These are phyloP conservation scores for Trypanosoma scelopori DNA, from an alignment of 208 protist species.

Conservation along the genomic window DNA sequence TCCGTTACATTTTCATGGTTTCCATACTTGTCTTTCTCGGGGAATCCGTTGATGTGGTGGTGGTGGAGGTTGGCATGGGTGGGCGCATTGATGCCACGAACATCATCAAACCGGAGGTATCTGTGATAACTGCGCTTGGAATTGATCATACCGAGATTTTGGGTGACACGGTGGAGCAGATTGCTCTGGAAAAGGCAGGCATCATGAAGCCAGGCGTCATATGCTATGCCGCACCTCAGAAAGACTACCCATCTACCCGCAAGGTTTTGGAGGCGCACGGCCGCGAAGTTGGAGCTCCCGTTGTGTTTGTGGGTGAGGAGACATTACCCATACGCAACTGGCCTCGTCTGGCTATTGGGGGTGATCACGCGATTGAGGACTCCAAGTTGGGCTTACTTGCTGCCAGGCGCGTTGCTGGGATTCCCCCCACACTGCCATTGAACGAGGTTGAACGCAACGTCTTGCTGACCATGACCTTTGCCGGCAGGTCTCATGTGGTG, in stretches of 20 bases:
- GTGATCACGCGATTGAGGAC: constrained; percentile 73
- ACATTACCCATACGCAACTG: constrained; percentile 69
- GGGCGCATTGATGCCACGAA: constrained; percentile 93
- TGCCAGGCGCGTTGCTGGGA: constrained; percentile 58
- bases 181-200: constrained; percentile 93
- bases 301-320: constrained; percentile 59
- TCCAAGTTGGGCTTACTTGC: constrained; percentile 82
- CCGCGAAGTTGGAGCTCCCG: constrained; percentile 35
- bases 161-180: constrained; percentile 91
- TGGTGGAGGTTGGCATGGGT: constrained; percentile 95
- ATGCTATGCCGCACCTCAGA: constrained; percentile 73
- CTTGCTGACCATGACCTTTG: constrained; percentile 61
- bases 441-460: constrained; percentile 58
- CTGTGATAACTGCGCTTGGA: constrained; percentile 90
- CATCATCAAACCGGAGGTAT: constrained; percentile 80
- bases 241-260: constrained; percentile 62
- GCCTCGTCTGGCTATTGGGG: constrained; percentile 76
- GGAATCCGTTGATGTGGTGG: constrained; percentile 85
- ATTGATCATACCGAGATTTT: constrained; percentile 94
- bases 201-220: constrained; percentile 89
- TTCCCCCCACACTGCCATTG: constrained; percentile 56
- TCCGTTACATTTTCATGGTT: constrained; percentile 88
- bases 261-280: constrained; percentile 57
- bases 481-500: constrained; percentile 77
- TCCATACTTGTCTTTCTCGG: constrained; percentile 73